phyloP scores from a whole-genome alignment of 2,329 filamentous ascomycete species.

The Cladosporium sp. region DNA sequence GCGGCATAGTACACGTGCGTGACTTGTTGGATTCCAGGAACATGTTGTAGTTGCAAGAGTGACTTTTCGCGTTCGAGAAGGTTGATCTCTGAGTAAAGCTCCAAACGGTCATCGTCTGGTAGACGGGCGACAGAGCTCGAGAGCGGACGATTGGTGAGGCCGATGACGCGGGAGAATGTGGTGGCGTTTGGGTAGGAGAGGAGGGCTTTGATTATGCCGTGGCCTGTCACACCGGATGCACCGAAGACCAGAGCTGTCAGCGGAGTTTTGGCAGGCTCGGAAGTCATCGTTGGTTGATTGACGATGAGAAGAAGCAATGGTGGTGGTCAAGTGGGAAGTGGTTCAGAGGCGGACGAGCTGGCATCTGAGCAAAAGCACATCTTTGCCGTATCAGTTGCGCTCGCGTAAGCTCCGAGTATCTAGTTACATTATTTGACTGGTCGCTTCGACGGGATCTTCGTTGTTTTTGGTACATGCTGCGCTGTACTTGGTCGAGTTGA shows the following conservation, averaged over 20 bases:
- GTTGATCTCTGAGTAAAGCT: slow-evolving; percentile 48
- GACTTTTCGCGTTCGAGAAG: slow-evolving; percentile 39
- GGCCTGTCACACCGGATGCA: slow-evolving; percentile 53
- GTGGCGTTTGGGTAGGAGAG: slow-evolving; percentile 49
- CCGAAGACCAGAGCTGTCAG: slow-evolving; percentile 40
- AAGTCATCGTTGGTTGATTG: background rate
- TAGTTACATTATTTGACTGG: background rate
- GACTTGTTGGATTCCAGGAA: slow-evolving; percentile 42
- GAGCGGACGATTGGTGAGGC: slow-evolving; percentile 51
- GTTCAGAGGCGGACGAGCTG: background rate
- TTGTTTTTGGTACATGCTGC: background rate
- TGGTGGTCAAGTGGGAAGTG: too few species aligned
- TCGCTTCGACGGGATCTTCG: background rate
- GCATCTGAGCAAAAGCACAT: background rate
- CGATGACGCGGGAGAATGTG: slow-evolving; percentile 50
- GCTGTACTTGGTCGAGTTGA: background rate
- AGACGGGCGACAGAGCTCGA: slow-evolving; percentile 38
- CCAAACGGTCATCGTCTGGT: slow-evolving; percentile 42
- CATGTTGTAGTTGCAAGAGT: slow-evolving; percentile 25
- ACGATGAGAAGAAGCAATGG: too few species aligned
- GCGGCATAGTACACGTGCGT: slow-evolving; percentile 48
- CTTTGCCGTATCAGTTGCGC: background rate
- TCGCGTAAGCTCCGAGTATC: background rate
- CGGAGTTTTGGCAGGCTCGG: background rate
- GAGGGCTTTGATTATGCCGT: slow-evolving; percentile 52